These are phyloP conservation scores for Limnanthes douglasii DNA, from an alignment of 345 rosid genomes.

Conservation along the genomic window DNA sequence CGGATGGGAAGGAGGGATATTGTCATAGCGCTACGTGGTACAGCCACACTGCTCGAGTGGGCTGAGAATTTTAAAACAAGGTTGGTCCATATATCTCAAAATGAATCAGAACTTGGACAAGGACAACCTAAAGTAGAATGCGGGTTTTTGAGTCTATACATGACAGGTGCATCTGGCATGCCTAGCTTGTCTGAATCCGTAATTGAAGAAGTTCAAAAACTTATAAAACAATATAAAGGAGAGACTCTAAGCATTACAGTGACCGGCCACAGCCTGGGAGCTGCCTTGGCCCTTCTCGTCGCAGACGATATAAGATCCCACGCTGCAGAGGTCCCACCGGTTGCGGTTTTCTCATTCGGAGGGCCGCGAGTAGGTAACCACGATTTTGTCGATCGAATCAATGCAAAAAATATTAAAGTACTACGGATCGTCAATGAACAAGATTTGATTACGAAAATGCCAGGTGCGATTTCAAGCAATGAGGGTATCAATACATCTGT, in stretches of 20 bases:
- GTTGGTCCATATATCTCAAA: constrained; percentile 24
- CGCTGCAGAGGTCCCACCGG: constrained; percentile 26
- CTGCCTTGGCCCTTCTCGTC: constrained; percentile 66
- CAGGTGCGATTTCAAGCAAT: constrained; percentile 35
- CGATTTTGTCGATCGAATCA: constrained; percentile 27
- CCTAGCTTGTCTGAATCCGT: constrained; percentile 48
- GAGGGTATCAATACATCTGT: constrained; percentile 12
- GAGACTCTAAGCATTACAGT: constrained; percentile 72
- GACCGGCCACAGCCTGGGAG: constrained; percentile 93
- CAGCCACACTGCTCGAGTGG: constrained; percentile 90
- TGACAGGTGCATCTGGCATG: constrained; percentile 32
- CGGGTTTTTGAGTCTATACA: constrained; percentile 68
- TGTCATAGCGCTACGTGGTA: constrained; percentile 81
- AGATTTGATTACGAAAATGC: constrained; percentile 70
- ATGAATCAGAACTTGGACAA: constrained; percentile 11
- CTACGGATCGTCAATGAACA: constrained; percentile 70
- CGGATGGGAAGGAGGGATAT: constrained; percentile 95
- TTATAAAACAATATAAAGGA: constrained; percentile 40
- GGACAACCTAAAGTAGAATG: constrained; percentile 54
- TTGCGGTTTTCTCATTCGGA: constrained; percentile 81
- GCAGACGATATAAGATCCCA: constrained; percentile 53
- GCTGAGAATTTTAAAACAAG: constrained; percentile 73
- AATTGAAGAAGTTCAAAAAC: constrained; percentile 30
- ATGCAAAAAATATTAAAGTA: constrained; percentile 43
- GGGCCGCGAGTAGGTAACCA: constrained; percentile 83